Evolutionary conservation across 768 basidiomycete species (phyloP).

Genomic region (Pleurotus sapidus): DNA sequence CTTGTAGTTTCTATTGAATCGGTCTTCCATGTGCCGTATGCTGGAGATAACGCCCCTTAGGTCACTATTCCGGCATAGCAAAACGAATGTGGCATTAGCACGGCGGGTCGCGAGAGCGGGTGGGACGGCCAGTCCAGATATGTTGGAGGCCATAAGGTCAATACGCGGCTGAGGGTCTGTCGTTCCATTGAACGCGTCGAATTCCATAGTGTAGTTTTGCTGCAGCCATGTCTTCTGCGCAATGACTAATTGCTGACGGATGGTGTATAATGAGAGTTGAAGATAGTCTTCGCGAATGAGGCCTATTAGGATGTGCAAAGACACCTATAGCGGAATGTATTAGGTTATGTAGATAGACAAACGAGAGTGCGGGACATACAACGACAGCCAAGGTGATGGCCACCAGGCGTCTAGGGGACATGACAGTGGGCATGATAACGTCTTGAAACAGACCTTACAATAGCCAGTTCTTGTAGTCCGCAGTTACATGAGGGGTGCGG

Average conservation of each 20-base stretch:
- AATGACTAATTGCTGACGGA: conserved; percentile 30
- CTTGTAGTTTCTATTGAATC: conserved; percentile 73
- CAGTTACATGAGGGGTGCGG: conserved; percentile 18
- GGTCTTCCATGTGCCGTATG: conserved; percentile 73
- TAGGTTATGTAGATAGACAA: not conserved
- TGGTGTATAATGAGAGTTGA: conserved; percentile 39
- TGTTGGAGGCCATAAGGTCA: not conserved
- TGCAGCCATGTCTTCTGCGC: not conserved
- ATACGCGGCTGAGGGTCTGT: not conserved
- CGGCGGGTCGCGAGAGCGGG: conserved; percentile 8
- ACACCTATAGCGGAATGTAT: conserved; percentile 33
- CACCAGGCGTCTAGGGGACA: conserved; percentile 62
- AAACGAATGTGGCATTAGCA: conserved; percentile 39
- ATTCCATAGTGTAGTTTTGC: not conserved
- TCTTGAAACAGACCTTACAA: not conserved
- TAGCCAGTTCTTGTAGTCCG: conserved; percentile 13
- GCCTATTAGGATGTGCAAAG: conserved; percentile 53
- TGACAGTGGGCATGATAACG: conserved; percentile 28
- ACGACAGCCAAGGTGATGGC: conserved; percentile 42
- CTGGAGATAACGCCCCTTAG: conserved; percentile 55
- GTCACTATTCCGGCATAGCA: conserved; percentile 67
- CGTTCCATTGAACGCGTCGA: not conserved
- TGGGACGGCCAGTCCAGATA: not conserved
- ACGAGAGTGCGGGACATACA: conserved; percentile 28
- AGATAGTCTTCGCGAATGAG: conserved; percentile 49